Evolutionary conservation across 345 rosid genomes (phyloP).

Genomic region (Camelina sativa): DNA sequence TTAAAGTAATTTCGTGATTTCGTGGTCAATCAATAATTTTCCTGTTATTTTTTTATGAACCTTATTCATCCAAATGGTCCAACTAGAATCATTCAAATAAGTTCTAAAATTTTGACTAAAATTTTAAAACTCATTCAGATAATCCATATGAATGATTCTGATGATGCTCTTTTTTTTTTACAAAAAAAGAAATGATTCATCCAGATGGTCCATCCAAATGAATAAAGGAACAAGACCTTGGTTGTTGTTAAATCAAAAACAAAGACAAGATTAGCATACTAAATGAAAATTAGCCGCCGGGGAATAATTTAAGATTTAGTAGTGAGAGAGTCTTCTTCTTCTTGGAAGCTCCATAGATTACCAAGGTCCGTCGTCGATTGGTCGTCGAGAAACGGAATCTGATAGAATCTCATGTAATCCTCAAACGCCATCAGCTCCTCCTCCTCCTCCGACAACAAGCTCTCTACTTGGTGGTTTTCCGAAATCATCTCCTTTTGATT

Average conservation of each 20-base stretch:
- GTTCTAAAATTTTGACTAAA: too few relatives aligned
- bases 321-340: not conserved
- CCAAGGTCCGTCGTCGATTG: conserved; percentile 6
- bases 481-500: conserved; percentile 38
- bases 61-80: too few relatives aligned
- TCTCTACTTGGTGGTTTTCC: conserved; percentile 53
- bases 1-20: too few relatives aligned
- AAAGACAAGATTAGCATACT: not conserved
- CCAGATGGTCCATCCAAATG: too few relatives aligned
- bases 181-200: too few relatives aligned
- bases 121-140: too few relatives aligned
- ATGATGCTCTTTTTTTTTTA: too few relatives aligned
- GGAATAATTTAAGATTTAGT: not conserved
- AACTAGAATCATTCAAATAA: too few relatives aligned
- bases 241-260: not conserved
- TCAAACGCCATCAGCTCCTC: conserved; percentile 74
- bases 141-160: too few relatives aligned
- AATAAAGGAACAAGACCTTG: too few relatives aligned
- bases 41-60: too few relatives aligned
- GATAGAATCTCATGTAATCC: conserved; percentile 73
- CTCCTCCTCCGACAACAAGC: conserved; percentile 52
- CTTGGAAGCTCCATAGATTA: conserved; percentile 5
- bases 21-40: too few relatives aligned
- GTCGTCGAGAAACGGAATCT: conserved; percentile 69
- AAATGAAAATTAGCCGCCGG: not conserved